Evolutionary conservation across 2,329 filamentous ascomycete species (phyloP), one percentile per base, ranked within the genome.

Genomic region (Fusarium tuaranense): DNA sequence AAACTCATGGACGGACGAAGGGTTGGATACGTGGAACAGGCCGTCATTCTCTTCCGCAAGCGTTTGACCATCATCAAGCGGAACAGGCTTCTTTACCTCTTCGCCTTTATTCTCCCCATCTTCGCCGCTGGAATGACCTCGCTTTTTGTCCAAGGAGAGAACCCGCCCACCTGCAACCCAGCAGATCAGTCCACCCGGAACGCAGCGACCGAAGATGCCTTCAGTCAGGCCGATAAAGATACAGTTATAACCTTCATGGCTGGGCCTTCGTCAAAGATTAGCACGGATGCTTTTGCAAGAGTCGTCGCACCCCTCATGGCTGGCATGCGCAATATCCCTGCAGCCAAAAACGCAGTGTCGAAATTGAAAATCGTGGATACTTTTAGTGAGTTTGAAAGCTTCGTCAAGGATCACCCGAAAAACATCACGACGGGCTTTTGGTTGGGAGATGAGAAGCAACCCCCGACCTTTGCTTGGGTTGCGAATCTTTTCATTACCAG

Each of bases 361-460:
- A 78, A 79, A 58, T 69, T 91, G 1, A 84, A 90, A 18, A 69
- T 88, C 0, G 91, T 95, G 10, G 85, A 94, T 69, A 91, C 88
- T 0, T 86, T 94, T 8, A 83, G 88, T 32, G 89, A 92, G 1
- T 97, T 97, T 82, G 91, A 92, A 67, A 80, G 87, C 27, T 92
- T 89, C 72, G 88, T 98, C 59, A 78, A 85, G 5, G 83, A 86
- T 8, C 88, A 92, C 38, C 94, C 92, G 80, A 87, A 85, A 61
- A 92, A 92, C 63, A 88, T 96, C 46, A 93, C 90, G 0, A 94
- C 94, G 0, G 95, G 93, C 1, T 89, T 97, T 80, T 98, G 94
- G 86, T 84, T 97, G 2, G 92, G 91, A 22, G 89, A 93, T 64
- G 84, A 85, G 20, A 85, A 81, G 39, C 88, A 87, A 1, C 82